Percentiles rank a stretch among this genome's conserved stretches.
Evolutionary conservation across 345 rosid genomes (phyloP).

Genomic region (Trapa incisa): DNA sequence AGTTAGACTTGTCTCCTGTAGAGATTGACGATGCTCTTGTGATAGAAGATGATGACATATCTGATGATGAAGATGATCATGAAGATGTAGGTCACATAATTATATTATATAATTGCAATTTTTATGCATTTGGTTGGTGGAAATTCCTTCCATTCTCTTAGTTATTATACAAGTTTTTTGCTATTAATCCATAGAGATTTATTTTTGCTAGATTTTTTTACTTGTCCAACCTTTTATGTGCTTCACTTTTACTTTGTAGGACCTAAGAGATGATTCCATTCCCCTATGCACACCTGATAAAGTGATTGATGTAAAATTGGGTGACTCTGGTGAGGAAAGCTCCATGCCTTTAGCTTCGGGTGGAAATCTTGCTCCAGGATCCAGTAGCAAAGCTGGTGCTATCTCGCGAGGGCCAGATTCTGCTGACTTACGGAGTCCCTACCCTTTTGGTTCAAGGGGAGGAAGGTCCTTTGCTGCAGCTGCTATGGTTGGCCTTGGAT

Average conservation of each 20-base stretch:
- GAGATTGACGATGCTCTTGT: conserved; percentile 91
- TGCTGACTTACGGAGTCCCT: conserved; percentile 56
- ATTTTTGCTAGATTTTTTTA: not conserved
- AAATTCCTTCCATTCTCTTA: not conserved
- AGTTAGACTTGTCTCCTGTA: conserved; percentile 73
- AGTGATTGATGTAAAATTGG: conserved; percentile 91
- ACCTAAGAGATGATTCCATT: conserved; percentile 71
- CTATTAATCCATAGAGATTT: not conserved
- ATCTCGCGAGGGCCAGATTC: conserved; percentile 60
- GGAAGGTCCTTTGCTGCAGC: conserved; percentile 97
- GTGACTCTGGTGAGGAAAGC: conserved; percentile 67
- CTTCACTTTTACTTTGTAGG: conserved; percentile 23
- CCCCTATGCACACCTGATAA: conserved; percentile 87
- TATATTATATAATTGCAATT: not conserved
- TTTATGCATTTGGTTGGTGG: not conserved
- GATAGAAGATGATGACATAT: conserved; percentile 95
- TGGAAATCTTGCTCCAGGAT: conserved; percentile 64
- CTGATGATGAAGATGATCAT: conserved; percentile 89
- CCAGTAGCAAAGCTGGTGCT: conserved; percentile 69
- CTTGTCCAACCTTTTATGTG: not conserved
- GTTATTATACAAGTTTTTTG: not conserved
- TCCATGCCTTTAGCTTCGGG: conserved; percentile 29
- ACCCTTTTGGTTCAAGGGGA: conserved; percentile 76
- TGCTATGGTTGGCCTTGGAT: conserved; percentile 95
- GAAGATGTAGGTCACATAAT: conserved; percentile 58